These are phyloP conservation scores for Biscutella laevigata DNA, from an alignment of 441 rosid genomes.

Conservation along the genomic window DNA sequence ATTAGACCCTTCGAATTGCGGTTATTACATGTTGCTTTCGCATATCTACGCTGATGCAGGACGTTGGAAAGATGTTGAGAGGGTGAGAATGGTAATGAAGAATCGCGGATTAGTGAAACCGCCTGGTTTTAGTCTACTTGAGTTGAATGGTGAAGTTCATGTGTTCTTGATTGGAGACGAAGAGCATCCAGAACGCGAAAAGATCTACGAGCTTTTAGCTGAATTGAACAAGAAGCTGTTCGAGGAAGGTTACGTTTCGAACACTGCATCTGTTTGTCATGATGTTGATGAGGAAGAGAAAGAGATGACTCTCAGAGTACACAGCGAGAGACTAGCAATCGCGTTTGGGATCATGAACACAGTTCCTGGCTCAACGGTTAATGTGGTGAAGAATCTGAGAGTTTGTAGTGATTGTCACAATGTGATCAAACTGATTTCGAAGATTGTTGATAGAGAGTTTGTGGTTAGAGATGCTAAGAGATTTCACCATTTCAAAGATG, in stretches of 20 bases:
- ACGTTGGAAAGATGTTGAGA: conserved; percentile 74
- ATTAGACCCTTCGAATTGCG: conserved; percentile 56
- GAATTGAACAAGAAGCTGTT: conserved; percentile 38
- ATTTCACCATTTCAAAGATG: too few species aligned
- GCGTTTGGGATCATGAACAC: conserved; percentile 59
- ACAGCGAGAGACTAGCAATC: conserved; percentile 64
- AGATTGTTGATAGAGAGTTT: conserved; percentile 44
- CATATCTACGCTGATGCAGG: conserved; percentile 79
- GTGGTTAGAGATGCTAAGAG: conserved; percentile 66
- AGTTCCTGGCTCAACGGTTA: conserved; percentile 41
- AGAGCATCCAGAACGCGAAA: conserved; percentile 48
- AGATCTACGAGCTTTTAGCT: conserved; percentile 33
- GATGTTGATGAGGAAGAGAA: conserved; percentile 63
- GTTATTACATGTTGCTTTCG: conserved; percentile 63
- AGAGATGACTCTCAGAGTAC: conserved; percentile 45
- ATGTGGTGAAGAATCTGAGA: conserved; percentile 58
- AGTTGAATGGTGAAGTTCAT: conserved; percentile 47
- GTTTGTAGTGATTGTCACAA: conserved; percentile 68
- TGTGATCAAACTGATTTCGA: conserved; percentile 48
- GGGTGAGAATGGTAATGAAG: conserved; percentile 49
- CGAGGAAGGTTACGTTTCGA: conserved; percentile 49
- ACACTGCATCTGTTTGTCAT: conserved; percentile 39
- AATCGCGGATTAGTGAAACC: conserved; percentile 53
- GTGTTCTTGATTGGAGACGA: conserved; percentile 54
- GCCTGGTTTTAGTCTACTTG: conserved; percentile 62